phyloP scores from a whole-genome alignment of 2,329 filamentous ascomycete species.

The Cladosporium sp. region DNA sequence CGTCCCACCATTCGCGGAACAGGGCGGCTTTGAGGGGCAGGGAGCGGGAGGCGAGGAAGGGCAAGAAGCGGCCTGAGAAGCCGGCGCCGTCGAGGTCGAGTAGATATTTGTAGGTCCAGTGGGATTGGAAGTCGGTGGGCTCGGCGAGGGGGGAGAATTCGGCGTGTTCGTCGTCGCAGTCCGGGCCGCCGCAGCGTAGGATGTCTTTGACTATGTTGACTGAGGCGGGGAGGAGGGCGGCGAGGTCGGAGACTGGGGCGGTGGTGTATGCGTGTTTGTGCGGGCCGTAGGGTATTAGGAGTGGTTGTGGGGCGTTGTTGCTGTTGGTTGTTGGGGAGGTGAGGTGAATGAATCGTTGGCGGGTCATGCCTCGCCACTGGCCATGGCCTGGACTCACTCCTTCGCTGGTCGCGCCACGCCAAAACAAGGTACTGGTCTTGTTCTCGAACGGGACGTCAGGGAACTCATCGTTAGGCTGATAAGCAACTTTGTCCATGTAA shows the following conservation, averaged over 20 bases:
- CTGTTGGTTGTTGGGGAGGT: not conserved
- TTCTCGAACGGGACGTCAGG: constrained; percentile 54
- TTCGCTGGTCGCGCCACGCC: constrained; percentile 67
- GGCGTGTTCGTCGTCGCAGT: constrained; percentile 49
- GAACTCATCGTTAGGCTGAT: constrained; percentile 47
- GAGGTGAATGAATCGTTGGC: constrained; percentile 68
- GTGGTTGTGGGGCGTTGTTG: constrained; percentile 53
- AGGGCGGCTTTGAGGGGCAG: constrained; percentile 68
- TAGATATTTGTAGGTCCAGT: constrained; percentile 66
- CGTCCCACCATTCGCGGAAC: constrained; percentile 76
- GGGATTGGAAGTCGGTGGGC: constrained; percentile 49
- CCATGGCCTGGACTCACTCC: constrained; percentile 41
- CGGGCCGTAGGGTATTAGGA: constrained; percentile 51
- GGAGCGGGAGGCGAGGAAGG: constrained; percentile 61
- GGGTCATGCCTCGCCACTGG: constrained; percentile 64
- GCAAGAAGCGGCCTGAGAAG: constrained; percentile 63
- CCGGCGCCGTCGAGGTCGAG: constrained; percentile 66
- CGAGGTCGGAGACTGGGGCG: constrained; percentile 52
- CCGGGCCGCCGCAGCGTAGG: constrained; percentile 50
- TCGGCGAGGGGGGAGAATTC: constrained; percentile 45
- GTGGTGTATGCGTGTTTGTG: constrained; percentile 54
- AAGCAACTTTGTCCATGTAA: constrained; percentile 55
- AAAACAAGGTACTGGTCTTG: constrained; percentile 65
- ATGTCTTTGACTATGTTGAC: constrained; percentile 58
- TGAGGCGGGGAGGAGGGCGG: constrained; percentile 51